Conservation (phyloP, 2,329 filamentous ascomycete genomes). For the Aspergillus ochraceus region DNA sequence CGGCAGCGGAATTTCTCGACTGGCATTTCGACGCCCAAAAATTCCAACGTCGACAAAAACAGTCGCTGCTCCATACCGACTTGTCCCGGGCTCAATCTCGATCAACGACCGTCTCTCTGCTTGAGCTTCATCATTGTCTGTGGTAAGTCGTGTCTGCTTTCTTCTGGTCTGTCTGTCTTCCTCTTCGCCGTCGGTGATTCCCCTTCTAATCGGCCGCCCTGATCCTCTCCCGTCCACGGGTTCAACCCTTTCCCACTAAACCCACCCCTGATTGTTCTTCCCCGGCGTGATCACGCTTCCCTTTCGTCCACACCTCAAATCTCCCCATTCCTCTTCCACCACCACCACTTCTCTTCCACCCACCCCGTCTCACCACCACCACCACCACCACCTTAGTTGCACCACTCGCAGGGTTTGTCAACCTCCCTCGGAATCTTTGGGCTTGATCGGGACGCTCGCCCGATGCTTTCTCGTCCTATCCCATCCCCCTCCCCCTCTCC, state of each 20-base stretch:
- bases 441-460: background rate
- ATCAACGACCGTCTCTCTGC: slow-evolving; percentile 8
- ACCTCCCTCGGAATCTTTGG: background rate
- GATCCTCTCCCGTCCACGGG: slow-evolving; percentile 13
- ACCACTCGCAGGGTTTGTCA: background rate
- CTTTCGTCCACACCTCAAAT: slow-evolving; percentile 2
- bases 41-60: slow-evolving; percentile 31
- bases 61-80: slow-evolving; percentile 12
- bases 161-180: background rate
- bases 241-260: slow-evolving; percentile 12
- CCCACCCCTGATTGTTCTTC: slow-evolving; percentile 11
- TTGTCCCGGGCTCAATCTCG: slow-evolving; percentile 12
- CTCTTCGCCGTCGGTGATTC: background rate
- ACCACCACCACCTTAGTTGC: background rate
- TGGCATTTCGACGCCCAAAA: slow-evolving; percentile 38
- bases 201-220: background rate
- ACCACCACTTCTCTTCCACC: background rate
- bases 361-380: background rate
- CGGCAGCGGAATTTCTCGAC: slow-evolving; percentile 36
- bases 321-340: slow-evolving; percentile 6
- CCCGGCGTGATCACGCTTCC: slow-evolving; percentile 12
- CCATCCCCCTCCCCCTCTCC: background rate
- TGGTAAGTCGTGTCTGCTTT: slow-evolving; percentile 1
- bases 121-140: slow-evolving; percentile 5
- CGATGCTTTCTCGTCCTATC: background rate